Conservation (phyloP, 805 yeast species). For the Middelhovenomyces tepae region DNA sequence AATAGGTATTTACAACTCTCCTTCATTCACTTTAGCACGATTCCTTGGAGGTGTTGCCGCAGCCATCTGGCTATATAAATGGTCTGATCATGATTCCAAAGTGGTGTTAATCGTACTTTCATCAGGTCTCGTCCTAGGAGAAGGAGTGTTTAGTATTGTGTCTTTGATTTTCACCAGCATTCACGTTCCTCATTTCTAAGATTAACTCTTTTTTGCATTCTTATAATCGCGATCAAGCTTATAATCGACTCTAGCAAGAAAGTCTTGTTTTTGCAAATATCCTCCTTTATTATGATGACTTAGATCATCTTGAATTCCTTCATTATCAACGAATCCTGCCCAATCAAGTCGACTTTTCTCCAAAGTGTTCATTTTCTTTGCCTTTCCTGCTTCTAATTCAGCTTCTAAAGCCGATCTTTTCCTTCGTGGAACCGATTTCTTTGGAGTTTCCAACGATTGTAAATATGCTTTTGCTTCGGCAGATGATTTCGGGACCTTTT, state of each 20-base stretch:
- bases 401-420: conserved; percentile 72
- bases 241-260: conserved; percentile 64
- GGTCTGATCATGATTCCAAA: conserved; percentile 36
- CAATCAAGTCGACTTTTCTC: conserved; percentile 92
- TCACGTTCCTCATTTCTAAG: conserved; percentile 49
- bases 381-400: conserved; percentile 58
- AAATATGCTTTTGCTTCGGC: conserved; percentile 84
- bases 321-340: conserved; percentile 86
- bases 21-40: conserved; percentile 88
- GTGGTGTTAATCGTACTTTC: conserved; percentile 80
- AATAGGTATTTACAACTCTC: conserved; percentile 88
- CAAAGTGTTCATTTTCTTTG: conserved; percentile 77
- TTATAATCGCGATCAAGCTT: conserved; percentile 41
- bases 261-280: conserved; percentile 83
- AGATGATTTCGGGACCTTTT: conserved; percentile 64
- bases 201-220: background rate
- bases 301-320: conserved; percentile 77
- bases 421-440: conserved; percentile 19
- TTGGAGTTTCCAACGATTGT: conserved; percentile 4
- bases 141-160: conserved; percentile 78
- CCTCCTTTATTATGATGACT: conserved; percentile 79
- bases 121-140: conserved; percentile 89
- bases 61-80: conserved; percentile 34
- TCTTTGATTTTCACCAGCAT: conserved; percentile 71
- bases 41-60: conserved; percentile 79